A percentile compares a stretch with the other conserved stretches of the same genome.
Conservation (phyloP, 176 grass and related monocot genomes). For the Leersia perrieri region DNA sequence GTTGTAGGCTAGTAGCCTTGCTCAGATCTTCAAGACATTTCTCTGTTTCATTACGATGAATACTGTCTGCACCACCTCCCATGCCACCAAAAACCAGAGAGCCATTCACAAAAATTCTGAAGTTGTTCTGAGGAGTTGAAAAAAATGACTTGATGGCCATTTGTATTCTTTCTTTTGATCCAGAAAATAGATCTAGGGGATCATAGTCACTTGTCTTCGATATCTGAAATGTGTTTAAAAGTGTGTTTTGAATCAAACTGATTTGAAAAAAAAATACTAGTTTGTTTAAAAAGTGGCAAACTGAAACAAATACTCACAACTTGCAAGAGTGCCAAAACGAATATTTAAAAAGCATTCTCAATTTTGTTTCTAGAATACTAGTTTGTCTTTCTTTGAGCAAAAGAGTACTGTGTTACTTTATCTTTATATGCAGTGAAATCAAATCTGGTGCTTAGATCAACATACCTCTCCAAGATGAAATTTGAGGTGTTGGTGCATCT, state of each 20-base stretch:
- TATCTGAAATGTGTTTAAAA: slow-evolving; percentile 67
- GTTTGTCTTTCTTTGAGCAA: neutral
- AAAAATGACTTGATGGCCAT: slow-evolving; percentile 69
- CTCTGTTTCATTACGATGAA: slow-evolving; percentile 39
- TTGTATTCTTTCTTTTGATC: slow-evolving; percentile 78
- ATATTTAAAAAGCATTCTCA: slow-evolving; percentile 20
- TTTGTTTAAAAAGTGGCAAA: too few species aligned
- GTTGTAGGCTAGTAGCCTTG: slow-evolving; percentile 48
- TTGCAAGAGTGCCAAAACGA: slow-evolving; percentile 10
- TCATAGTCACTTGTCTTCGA: slow-evolving; percentile 64
- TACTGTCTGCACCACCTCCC: slow-evolving; percentile 53
- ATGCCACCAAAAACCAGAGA: slow-evolving; percentile 76
- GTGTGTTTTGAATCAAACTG: slow-evolving; percentile 21
- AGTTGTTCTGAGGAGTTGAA: slow-evolving; percentile 80
- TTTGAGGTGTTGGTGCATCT: slow-evolving; percentile 92
- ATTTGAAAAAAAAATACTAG: slow-evolving; percentile 25
- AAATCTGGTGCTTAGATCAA: neutral
- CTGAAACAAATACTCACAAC: too few species aligned
- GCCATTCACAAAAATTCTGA: slow-evolving; percentile 80
- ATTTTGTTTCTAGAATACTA: neutral
- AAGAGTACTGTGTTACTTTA: neutral
- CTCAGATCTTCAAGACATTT: slow-evolving; percentile 53
- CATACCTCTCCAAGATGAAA: slow-evolving; percentile 71
- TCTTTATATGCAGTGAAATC: neutral
- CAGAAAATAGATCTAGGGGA: slow-evolving; percentile 89